Conservation (phyloP, 2,329 filamentous ascomycete species). For the Chaetomium sp. region DNA sequence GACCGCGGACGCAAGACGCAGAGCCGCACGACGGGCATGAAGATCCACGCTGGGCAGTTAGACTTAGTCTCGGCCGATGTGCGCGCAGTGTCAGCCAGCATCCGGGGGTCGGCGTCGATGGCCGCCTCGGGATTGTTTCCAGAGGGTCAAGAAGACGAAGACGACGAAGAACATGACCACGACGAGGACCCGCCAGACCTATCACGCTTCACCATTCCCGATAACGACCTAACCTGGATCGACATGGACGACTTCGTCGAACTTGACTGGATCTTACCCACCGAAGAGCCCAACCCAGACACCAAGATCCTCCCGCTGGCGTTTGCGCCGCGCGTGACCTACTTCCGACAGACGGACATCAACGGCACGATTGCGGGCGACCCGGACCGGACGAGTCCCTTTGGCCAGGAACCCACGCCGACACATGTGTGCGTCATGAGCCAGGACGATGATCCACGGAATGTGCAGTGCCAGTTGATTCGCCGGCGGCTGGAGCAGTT, state of each 20-base stretch:
- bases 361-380: constrained; percentile 73
- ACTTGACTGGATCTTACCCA: constrained; percentile 89
- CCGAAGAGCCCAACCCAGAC: constrained; percentile 73
- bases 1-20: constrained; percentile 70
- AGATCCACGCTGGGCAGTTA: constrained; percentile 88
- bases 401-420: constrained; percentile 85
- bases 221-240: constrained; percentile 93
- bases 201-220: constrained; percentile 88
- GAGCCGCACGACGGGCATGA: constrained; percentile 83
- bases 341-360: constrained; percentile 95
- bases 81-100: constrained; percentile 84
- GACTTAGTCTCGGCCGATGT: constrained; percentile 90
- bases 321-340: constrained; percentile 90
- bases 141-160: constrained; percentile 55
- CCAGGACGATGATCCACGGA: constrained; percentile 77
- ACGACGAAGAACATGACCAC: constrained; percentile 59
- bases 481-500: constrained; percentile 73
- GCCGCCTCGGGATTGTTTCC: no score
- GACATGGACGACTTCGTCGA: constrained; percentile 99
- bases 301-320: constrained; percentile 91
- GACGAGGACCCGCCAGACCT: constrained; percentile 60
- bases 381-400: constrained; percentile 74
- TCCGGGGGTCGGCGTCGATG: constrained; percentile 48
- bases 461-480: constrained; percentile 81
- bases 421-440: constrained; percentile 97